These are phyloP conservation scores for Vairimorpha apis DNA, from an alignment of 371 early-diverging fungal genomes.

Conservation along the genomic window DNA sequence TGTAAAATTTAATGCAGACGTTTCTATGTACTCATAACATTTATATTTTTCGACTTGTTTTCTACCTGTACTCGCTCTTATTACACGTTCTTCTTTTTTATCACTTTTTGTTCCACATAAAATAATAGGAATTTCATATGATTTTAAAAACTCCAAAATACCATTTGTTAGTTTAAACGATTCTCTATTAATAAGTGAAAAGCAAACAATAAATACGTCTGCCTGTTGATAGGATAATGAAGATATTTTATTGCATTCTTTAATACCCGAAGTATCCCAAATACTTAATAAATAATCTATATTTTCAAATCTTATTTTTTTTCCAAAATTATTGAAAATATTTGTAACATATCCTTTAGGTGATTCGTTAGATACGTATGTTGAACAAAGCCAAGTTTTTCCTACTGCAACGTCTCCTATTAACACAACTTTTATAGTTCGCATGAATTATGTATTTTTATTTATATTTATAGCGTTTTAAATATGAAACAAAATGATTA, in stretches of 20 bases:
- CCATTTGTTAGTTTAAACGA: conserved; percentile 74
- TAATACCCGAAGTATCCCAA: conserved; percentile 82
- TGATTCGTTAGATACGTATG: conserved; percentile 27
- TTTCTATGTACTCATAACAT: conserved; percentile 85
- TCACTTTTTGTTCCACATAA: conserved; percentile 95
- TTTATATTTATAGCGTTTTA: no score
- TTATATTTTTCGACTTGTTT: conserved; percentile 63
- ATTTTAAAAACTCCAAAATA: conserved; percentile 81
- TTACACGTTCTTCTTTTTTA: conserved; percentile 68
- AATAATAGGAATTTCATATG: conserved; percentile 82
- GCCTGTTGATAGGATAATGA: conserved; percentile 77
- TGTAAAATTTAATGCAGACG: conserved; percentile 91
- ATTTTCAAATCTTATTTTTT: conserved; percentile 65
- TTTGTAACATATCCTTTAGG: conserved; percentile 48
- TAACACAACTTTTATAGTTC: conserved; percentile 54
- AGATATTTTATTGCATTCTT: conserved; percentile 74
- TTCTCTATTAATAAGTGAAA: conserved; percentile 69
- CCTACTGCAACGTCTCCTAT: conserved; percentile 53
- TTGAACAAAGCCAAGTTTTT: conserved; percentile 48
- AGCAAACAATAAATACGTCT: conserved; percentile 77
- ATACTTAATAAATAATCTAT: conserved; percentile 72
- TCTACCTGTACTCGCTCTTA: not conserved
- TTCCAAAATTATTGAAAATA: conserved; percentile 75
- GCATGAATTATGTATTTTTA: no score
- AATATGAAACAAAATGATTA: no score